Base-by-base conservation (phyloP, 1,284 basidiomycete species). In the Sporisorium reilianum region DNA sequence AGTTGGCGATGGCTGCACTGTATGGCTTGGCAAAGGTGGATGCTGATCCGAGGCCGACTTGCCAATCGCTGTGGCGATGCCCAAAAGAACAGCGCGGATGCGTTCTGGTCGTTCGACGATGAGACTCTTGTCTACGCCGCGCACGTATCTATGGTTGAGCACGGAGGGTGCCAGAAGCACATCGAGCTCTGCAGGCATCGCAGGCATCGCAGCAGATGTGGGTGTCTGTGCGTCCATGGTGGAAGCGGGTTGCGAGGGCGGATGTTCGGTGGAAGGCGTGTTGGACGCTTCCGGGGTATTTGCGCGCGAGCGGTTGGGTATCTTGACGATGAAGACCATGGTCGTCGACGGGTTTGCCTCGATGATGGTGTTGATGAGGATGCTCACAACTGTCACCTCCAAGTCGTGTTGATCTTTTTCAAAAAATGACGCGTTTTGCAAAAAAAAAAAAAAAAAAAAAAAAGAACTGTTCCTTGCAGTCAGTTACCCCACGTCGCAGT, bases 61-160 rank as follows among this genome's bases (percentile, higher is more conserved):
- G 6, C 77, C 80, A 30, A 75, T 69, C 2, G 75, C 72, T 0
- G 68, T 73, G 0, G 82, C 64, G 16, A 83, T 57, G 8, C 81
- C 83, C 25, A 84, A 75, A 10, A 81, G 60, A 11, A 78, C 77
- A 3, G 81, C 83, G 18, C 81, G 76, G 20, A 84, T 75, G 20
- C 83, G 67, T 48, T 84, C 82, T 14, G 83, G 83, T 16, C 83
- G 68, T 59, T 84, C 83, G 14, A 84, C 83, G 48, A 84, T 81
- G 40, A 72, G 68, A 26, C 75, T 77, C 53, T 79, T 78, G 55
- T 83, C 80, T 8, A 81, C 62, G 5, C 78, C 76, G 23, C 83
- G 79, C 20, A 84, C 80, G 55, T 80, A 84, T 42, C 73, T 57
- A 53, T 84, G 83, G 14, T 69, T 57, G n/a, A 83, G 67, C 23